Evolutionary conservation across 2,329 filamentous ascomycete genomes (phyloP).

Genomic region (Lachnellula hyalina): DNA sequence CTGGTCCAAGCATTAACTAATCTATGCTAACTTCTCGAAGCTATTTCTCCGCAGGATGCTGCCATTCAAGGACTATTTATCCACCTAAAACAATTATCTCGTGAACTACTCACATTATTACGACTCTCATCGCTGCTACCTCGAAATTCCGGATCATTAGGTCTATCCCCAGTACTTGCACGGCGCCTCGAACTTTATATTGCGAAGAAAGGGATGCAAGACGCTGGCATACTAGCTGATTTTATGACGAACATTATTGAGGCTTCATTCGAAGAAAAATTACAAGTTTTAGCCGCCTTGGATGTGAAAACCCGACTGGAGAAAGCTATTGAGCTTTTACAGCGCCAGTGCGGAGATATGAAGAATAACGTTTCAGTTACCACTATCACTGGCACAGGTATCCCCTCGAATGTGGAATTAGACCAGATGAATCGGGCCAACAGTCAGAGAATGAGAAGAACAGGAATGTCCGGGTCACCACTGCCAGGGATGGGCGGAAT

Average conservation of each 20-base stretch:
- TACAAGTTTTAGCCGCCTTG: constrained; percentile 76
- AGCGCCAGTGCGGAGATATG: constrained; percentile 74
- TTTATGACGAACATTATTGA: constrained; percentile 96
- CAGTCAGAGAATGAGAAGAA: constrained; percentile 30
- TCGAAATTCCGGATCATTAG: constrained; percentile 56
- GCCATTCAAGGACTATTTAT: constrained; percentile 68
- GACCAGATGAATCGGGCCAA: constrained; percentile 47
- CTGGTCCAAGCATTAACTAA: background rate
- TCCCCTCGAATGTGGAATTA: constrained; percentile 55
- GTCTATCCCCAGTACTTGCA: constrained; percentile 77
- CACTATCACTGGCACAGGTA: constrained; percentile 61
- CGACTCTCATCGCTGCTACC: constrained; percentile 80
- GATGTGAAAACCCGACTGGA: constrained; percentile 73
- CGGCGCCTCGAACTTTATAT: constrained; percentile 86
- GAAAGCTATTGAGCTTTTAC: constrained; percentile 77
- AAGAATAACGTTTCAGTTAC: constrained; percentile 86
- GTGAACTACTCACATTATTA: constrained; percentile 79
- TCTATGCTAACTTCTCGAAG: constrained; percentile 19
- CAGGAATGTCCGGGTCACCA: constrained; percentile 22
- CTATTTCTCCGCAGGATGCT: constrained; percentile 46
- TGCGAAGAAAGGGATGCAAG: constrained; percentile 69
- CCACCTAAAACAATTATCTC: constrained; percentile 75
- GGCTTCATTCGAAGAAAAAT: constrained; percentile 82
- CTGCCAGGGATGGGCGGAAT: constrained; percentile 21
- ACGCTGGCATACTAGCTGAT: constrained; percentile 83